phyloP scores from a whole-genome alignment of 192 early-diverging fungal genomes.

The Coemansia sp. region DNA sequence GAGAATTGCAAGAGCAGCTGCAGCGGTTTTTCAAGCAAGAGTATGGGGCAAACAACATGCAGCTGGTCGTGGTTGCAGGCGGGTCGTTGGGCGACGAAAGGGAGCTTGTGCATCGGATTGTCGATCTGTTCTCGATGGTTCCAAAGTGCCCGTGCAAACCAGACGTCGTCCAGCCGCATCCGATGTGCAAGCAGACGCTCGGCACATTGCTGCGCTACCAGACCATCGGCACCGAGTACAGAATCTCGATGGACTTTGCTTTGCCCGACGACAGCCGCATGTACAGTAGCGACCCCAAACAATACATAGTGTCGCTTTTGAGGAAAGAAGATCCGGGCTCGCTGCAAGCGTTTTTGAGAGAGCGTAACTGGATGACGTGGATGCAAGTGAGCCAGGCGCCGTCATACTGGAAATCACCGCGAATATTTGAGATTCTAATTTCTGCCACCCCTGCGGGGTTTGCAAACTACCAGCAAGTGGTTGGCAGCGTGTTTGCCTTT shows the following conservation, averaged over 20 bases:
- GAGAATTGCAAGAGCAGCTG: constrained; percentile 74
- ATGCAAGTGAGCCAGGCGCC: background rate
- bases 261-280: constrained; percentile 66
- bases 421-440: constrained; percentile 13
- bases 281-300: constrained; percentile 56
- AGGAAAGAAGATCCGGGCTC: constrained; percentile 80
- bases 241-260: constrained; percentile 72
- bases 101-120: constrained; percentile 72
- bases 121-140: constrained; percentile 72
- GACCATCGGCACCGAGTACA: constrained; percentile 68
- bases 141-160: constrained; percentile 62
- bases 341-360: constrained; percentile 72
- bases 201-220: constrained; percentile 67
- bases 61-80: constrained; percentile 77
- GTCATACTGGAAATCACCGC: background rate
- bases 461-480: constrained; percentile 12
- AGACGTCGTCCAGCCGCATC: constrained; percentile 59
- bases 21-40: constrained; percentile 76
- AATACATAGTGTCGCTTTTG: constrained; percentile 74
- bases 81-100: constrained; percentile 74
- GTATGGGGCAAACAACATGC: constrained; percentile 92
- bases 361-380: constrained; percentile 79
- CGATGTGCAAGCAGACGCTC: constrained; percentile 65
- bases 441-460: constrained; percentile 20
- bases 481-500: constrained; percentile 25